Conservation (phyloP, 148 eudicot species). For the Fallopia convolvulus region DNA sequence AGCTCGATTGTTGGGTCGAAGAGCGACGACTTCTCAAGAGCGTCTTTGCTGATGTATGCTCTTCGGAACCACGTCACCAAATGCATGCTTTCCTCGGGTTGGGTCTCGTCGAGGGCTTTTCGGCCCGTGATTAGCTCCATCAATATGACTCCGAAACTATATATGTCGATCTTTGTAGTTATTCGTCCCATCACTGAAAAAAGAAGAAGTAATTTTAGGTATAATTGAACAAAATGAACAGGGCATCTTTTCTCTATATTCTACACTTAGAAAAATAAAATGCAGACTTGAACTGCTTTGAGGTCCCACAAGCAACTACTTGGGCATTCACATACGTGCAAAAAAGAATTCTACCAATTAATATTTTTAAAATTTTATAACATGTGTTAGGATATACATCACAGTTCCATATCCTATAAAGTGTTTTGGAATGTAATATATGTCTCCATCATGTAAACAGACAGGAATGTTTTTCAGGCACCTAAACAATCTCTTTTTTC, state of each 20-base stretch:
- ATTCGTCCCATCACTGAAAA: constrained; percentile 62
- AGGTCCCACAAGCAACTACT: no score
- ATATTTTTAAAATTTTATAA: not conserved
- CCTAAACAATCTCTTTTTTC: not conserved
- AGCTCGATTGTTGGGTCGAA: constrained; percentile 44
- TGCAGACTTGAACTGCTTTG: no score
- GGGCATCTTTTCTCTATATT: not conserved
- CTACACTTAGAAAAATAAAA: not conserved
- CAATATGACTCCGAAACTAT: constrained; percentile 61
- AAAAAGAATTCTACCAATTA: no score
- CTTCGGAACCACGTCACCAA: constrained; percentile 71
- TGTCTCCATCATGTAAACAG: not conserved
- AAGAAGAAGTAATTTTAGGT: not conserved
- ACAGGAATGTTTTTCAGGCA: no score
- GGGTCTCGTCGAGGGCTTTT: constrained; percentile 44
- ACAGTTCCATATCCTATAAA: not conserved
- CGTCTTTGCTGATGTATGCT: constrained; percentile 40
- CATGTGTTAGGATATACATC: not conserved
- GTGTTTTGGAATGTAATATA: not conserved
- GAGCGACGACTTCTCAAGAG: constrained; percentile 38
- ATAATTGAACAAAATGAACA: not conserved
- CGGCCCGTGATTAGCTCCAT: constrained; percentile 59
- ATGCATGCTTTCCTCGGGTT: constrained; percentile 49
- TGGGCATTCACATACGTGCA: no score
- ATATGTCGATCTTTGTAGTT: constrained; percentile 67